phyloP scores from a whole-genome alignment of 2,329 filamentous ascomycete genomes.

The Xylariaceae sp. region DNA sequence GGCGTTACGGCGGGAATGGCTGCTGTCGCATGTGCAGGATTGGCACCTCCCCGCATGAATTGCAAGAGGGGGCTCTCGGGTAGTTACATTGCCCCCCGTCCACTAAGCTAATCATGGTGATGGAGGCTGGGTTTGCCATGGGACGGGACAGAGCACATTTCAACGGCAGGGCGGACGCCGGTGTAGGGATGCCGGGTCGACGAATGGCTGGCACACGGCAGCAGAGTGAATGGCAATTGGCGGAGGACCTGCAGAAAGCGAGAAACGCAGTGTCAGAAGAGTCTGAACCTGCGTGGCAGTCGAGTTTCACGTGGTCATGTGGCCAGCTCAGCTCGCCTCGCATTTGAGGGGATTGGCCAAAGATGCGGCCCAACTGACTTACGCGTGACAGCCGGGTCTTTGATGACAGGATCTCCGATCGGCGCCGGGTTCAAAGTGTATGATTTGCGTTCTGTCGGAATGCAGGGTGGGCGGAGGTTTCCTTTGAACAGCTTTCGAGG shows the following conservation, averaged over 20 bases:
- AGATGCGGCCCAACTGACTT: slow-evolving; percentile 7
- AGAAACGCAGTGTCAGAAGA: background rate
- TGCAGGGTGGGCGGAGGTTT: slow-evolving; percentile 18
- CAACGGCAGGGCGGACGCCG: slow-evolving; percentile 8
- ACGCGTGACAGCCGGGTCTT: slow-evolving; percentile 15
- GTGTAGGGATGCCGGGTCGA: slow-evolving; percentile 29
- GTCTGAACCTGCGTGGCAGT: background rate
- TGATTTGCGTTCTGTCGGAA: slow-evolving; percentile 19
- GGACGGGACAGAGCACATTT: background rate
- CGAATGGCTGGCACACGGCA: slow-evolving; percentile 31
- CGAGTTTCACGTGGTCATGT: slow-evolving; percentile 1
- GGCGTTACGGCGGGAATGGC: too few relatives aligned
- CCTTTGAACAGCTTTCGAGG: slow-evolving; percentile 22
- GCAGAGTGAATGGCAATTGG: slow-evolving; percentile 24
- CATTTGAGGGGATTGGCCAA: background rate
- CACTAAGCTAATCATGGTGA: background rate
- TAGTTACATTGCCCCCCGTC: background rate
- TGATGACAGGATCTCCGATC: slow-evolving; percentile 23
- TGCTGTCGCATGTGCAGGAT: too few relatives aligned
- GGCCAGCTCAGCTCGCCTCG: background rate
- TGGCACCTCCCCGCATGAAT: background rate
- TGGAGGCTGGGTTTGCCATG: background rate
- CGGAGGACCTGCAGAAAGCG: slow-evolving; percentile 5
- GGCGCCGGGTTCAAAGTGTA: slow-evolving; percentile 24
- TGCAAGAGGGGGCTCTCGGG: background rate